These are phyloP conservation scores for Yamadazyma tumulicola DNA, from an alignment of 805 yeast species.

Conservation along the genomic window DNA sequence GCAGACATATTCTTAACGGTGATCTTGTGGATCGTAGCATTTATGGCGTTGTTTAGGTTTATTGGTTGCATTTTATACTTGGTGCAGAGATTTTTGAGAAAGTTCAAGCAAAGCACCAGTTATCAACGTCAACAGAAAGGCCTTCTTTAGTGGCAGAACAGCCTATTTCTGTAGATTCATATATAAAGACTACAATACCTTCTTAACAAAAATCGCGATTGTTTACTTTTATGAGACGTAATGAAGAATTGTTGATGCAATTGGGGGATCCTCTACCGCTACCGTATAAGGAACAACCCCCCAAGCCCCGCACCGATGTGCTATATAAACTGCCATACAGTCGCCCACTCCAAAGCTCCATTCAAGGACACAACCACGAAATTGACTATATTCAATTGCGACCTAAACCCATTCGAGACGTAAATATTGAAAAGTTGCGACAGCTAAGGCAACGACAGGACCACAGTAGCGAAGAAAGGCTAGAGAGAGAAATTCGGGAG, in stretches of 20 bases:
- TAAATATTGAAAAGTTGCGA: too few species aligned
- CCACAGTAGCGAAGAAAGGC: too few species aligned
- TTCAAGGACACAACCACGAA: not conserved
- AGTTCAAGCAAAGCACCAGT: conserved; percentile 18
- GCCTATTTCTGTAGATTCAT: too few species aligned
- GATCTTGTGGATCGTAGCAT: conserved; percentile 59
- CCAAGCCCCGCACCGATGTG: not conserved
- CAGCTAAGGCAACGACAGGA: too few species aligned
- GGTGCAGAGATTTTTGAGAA: conserved; percentile 28
- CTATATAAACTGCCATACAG: not conserved
- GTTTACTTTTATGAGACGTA: conserved; percentile 7
- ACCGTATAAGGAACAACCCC: conserved; percentile 9
- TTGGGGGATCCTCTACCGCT: conserved; percentile 16
- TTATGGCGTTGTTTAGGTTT: conserved; percentile 55
- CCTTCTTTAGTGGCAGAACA: conserved; percentile 10
- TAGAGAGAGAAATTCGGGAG: too few species aligned
- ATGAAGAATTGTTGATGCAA: conserved; percentile 11
- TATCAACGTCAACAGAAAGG: conserved; percentile 13
- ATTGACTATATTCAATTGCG: too few species aligned
- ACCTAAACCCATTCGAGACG: too few species aligned
- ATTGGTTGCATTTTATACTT: conserved; percentile 52
- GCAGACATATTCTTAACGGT: conserved; percentile 46
- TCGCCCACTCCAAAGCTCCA: too few species aligned
- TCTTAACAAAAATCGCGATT: conserved; percentile 5
- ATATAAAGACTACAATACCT: too few species aligned